Conservation (phyloP, 805 yeast species). For the Candida coquimbonensis region DNA sequence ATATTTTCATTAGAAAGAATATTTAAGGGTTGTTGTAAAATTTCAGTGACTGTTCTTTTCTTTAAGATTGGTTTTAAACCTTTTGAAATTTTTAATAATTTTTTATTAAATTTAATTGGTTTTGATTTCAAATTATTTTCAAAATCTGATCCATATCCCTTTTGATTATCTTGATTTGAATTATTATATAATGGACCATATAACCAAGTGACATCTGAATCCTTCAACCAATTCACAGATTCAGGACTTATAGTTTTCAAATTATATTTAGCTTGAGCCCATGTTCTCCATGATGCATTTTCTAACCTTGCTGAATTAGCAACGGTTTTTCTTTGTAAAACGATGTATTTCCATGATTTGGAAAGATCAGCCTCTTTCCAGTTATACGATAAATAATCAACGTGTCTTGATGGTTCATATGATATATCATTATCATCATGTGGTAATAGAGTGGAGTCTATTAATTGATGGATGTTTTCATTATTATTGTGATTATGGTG, state of each 20-base stretch:
- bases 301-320: slow-evolving; percentile 78
- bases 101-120: slow-evolving; percentile 15
- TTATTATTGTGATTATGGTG: too few relatives aligned
- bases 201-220: slow-evolving; percentile 94
- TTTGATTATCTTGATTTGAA: neutral
- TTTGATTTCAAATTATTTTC: slow-evolving; percentile 26
- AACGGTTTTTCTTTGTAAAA: slow-evolving; percentile 71
- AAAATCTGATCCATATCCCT: slow-evolving; percentile 26
- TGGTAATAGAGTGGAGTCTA: slow-evolving; percentile 14
- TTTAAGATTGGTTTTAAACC: slow-evolving; percentile 79
- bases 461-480: too few relatives aligned
- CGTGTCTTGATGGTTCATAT: slow-evolving; percentile 81
- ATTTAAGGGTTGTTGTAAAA: slow-evolving; percentile 46
- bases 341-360: slow-evolving; percentile 92
- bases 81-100: slow-evolving; percentile 11
- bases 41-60: slow-evolving; percentile 78
- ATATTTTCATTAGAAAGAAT: too few relatives aligned
- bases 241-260: slow-evolving; percentile 83
- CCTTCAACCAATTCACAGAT: slow-evolving; percentile 92
- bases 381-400: slow-evolving; percentile 89
- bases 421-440: slow-evolving; percentile 81
- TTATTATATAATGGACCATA: slow-evolving; percentile 65
- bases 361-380: slow-evolving; percentile 95
- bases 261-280: slow-evolving; percentile 87
- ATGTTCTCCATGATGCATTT: slow-evolving; percentile 95